Percentiles rank a stretch among this genome's conserved stretches.
Evolutionary conservation across 2,329 filamentous ascomycete species (phyloP).

Genomic region (Plenodomus lindquistii): DNA sequence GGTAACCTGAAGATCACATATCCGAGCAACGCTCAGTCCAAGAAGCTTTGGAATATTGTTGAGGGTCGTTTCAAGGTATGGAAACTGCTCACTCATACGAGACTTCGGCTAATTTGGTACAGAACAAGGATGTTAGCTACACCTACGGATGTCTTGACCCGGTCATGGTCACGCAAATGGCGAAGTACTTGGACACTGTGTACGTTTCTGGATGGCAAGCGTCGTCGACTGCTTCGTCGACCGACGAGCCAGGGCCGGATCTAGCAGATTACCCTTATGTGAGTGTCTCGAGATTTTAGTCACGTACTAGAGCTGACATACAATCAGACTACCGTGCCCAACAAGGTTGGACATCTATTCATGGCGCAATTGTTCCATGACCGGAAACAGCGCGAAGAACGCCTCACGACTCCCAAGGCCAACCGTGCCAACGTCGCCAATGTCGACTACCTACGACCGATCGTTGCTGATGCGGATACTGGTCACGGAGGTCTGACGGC

Average conservation of each 20-base stretch:
- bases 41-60: slow-evolving; percentile 93
- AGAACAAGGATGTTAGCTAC: slow-evolving; percentile 85
- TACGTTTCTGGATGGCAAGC: slow-evolving; percentile 99
- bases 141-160: slow-evolving; percentile 98
- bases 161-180: slow-evolving; percentile 99
- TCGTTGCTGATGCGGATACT: slow-evolving; percentile 95
- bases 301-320: slow-evolving; percentile 11
- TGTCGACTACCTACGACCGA: slow-evolving; percentile 91
- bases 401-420: slow-evolving; percentile 73
- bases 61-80: slow-evolving; percentile 82
- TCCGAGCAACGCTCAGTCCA: slow-evolving; percentile 82
- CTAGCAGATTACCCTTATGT: slow-evolving; percentile 87
- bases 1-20: slow-evolving; percentile 90
- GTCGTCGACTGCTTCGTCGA: slow-evolving; percentile 91
- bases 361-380: slow-evolving; percentile 99
- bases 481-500: slow-evolving; percentile 97
- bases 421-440: slow-evolving; percentile 75
- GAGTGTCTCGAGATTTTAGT: slow-evolving; percentile 9
- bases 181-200: slow-evolving; percentile 96
- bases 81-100: background rate
- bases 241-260: slow-evolving; percentile 96
- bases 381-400: slow-evolving; percentile 96
- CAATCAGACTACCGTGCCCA: slow-evolving; percentile 86
- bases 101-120: slow-evolving; percentile 17
- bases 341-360: slow-evolving; percentile 97